Evolutionary conservation across 2,329 filamentous ascomycete genomes (phyloP), one percentile per base, ranked within the genome.

Genomic region (Nakataea oryzae): DNA sequence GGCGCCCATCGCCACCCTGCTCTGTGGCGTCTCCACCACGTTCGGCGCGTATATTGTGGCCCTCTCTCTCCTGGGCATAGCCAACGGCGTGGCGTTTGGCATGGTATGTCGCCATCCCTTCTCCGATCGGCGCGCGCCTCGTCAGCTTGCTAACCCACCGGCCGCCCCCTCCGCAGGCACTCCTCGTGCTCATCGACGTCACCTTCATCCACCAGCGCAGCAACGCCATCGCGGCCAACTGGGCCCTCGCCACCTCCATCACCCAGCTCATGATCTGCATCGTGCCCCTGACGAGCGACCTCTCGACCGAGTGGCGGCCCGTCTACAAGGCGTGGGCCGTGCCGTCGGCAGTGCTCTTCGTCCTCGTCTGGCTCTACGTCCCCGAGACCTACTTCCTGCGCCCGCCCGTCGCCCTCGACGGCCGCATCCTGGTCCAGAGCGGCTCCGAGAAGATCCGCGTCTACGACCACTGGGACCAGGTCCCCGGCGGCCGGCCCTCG

Each of bases 381-480:
- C 73, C 74, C 0, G 75, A 77, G 58, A 76, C 73, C 1, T 76
- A 74, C 64, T 78, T 76, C 67, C 69, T 74, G 60, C 71, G 75
- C 1, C 75, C 75, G 0, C 72, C 72, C 0, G 70, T 78, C 11
- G 74, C 75, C 7, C 76, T 75, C 54, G 71, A 77, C 63, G 75
- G 75, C 2, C 72, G 73, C 27, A 73, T 76, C 5, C 62, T 77
- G 3, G 60, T 74, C 1, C 75, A 77, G 63, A 71, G 67, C 17
- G 71, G 70, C 3, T 72, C 72, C 0, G 75, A 76, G 64, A 76
- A 73, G 62, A 67, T 76, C 14, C 71, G 68, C 7, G 69, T 76
- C 29, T 76, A 74, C 65, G 65, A 72, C 34, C 70, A 74, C 28
- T 69, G 68, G 64, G 70, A 72, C 2, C 63, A 65, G 2, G 67